Percentiles rank a stretch among this genome's conserved stretches.
These are phyloP conservation scores for Jasminum sambac DNA, from an alignment of 257 asterid species.

Conservation along the genomic window DNA sequence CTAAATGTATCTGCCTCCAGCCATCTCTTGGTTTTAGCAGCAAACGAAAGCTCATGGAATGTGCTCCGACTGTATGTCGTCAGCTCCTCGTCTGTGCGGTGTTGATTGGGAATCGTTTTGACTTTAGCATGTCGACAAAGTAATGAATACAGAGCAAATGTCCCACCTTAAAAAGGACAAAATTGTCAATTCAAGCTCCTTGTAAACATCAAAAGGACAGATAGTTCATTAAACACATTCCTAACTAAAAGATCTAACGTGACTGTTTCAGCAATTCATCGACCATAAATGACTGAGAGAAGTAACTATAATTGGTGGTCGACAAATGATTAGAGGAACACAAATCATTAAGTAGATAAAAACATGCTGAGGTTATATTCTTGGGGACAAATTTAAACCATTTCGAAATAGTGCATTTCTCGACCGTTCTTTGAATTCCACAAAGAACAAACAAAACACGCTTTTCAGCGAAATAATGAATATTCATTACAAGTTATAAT, in stretches of 20 bases:
- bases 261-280: too few relatives aligned
- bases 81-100: constrained; percentile 96
- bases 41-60: constrained; percentile 84
- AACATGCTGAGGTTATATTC: neutral
- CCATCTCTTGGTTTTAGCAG: constrained; percentile 90
- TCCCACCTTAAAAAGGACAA: constrained; percentile 56
- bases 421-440: neutral
- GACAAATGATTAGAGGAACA: neutral
- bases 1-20: constrained; percentile 69
- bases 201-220: neutral
- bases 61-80: constrained; percentile 93
- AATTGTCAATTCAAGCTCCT: neutral
- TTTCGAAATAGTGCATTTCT: neutral
- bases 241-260: neutral
- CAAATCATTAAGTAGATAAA: neutral
- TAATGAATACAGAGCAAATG: constrained; percentile 92
- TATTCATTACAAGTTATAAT: neutral
- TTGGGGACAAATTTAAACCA: neutral
- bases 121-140: constrained; percentile 96
- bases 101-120: constrained; percentile 89
- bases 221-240: neutral
- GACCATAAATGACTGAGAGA: neutral
- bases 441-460: neutral
- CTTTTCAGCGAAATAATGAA: neutral
- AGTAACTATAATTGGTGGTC: neutral